Evolutionary conservation across 805 yeast species (phyloP).

Genomic region (Scheffersomyces ergatensis): DNA sequence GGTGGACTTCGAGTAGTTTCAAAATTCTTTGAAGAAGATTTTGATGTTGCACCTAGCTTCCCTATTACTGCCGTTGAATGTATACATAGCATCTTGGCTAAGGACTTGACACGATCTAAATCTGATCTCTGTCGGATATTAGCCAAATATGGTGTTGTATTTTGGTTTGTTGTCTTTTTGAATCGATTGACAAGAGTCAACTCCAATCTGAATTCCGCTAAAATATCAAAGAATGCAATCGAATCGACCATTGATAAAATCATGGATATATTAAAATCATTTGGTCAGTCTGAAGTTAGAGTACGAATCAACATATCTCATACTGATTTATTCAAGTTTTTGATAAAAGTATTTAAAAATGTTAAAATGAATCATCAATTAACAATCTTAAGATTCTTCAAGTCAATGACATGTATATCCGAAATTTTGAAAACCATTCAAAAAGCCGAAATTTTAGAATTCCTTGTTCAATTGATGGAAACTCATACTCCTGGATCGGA

Average conservation of each 20-base stretch:
- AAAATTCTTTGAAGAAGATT: slow-evolving; percentile 46
- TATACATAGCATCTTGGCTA: slow-evolving; percentile 31
- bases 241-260: slow-evolving; percentile 23
- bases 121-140: slow-evolving; percentile 42
- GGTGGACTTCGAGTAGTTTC: slow-evolving; percentile 46
- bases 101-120: slow-evolving; percentile 35
- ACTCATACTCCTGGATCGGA: slow-evolving; percentile 22
- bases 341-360: slow-evolving; percentile 38
- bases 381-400: slow-evolving; percentile 43
- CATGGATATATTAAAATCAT: slow-evolving; percentile 36
- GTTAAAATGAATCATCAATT: slow-evolving; percentile 27
- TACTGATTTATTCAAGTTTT: slow-evolving; percentile 36
- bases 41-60: slow-evolving; percentile 34
- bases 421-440: slow-evolving; percentile 29
- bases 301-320: slow-evolving; percentile 39
- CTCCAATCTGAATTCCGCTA: neutral
- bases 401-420: slow-evolving; percentile 37
- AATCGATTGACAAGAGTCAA: slow-evolving; percentile 25
- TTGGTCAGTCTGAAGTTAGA: slow-evolving; percentile 46
- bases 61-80: slow-evolving; percentile 36
- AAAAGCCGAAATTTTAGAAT: slow-evolving; percentile 42
- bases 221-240: slow-evolving; percentile 2
- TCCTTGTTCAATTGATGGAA: slow-evolving; percentile 33
- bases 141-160: slow-evolving; percentile 40
- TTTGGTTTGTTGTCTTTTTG: slow-evolving; percentile 41